Percentiles rank a stretch among this genome's conserved stretches.
phyloP scores from a whole-genome alignment of 768 basidiomycete genomes.

The Arthromyces matolae region DNA sequence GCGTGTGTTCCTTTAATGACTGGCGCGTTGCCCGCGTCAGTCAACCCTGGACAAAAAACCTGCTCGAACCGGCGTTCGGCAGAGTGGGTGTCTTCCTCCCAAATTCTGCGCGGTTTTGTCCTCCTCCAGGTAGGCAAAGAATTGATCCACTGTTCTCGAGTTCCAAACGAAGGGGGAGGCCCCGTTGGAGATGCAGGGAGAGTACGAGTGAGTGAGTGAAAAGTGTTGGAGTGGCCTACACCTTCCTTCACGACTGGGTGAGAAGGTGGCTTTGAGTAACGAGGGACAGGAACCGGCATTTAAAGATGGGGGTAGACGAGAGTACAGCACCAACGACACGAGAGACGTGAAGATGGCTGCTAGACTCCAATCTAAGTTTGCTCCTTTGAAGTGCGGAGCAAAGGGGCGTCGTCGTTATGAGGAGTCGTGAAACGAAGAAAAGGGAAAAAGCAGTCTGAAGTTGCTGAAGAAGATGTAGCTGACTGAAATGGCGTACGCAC shows the following conservation, averaged over 20 bases:
- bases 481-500: conserved; percentile 69
- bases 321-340: conserved; percentile 45
- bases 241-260: conserved; percentile 65
- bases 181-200: conserved; percentile 58
- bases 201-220: conserved; percentile 52
- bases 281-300: conserved; percentile 87
- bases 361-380: conserved; percentile 39
- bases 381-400: conserved; percentile 37
- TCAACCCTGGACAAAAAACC: conserved; percentile 76
- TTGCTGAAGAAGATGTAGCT: conserved; percentile 23
- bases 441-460: conserved; percentile 27
- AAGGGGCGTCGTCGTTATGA: conserved; percentile 66
- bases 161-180: conserved; percentile 61
- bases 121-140: conserved; percentile 71
- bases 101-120: conserved; percentile 61
- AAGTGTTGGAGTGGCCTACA: conserved; percentile 40
- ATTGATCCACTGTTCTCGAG: conserved; percentile 70
- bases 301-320: conserved; percentile 44
- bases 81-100: conserved; percentile 49
- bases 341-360: conserved; percentile 35
- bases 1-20: conserved; percentile 85
- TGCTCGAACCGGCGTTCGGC: conserved; percentile 31
- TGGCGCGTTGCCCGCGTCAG: conserved; percentile 69
- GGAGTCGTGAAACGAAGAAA: conserved; percentile 54
- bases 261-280: conserved; percentile 50